A percentile compares a stretch with the other conserved stretches of the same genome.
phyloP scores from a whole-genome alignment of 2,329 filamentous ascomycete genomes.

The Pyricularia pennisetigena region DNA sequence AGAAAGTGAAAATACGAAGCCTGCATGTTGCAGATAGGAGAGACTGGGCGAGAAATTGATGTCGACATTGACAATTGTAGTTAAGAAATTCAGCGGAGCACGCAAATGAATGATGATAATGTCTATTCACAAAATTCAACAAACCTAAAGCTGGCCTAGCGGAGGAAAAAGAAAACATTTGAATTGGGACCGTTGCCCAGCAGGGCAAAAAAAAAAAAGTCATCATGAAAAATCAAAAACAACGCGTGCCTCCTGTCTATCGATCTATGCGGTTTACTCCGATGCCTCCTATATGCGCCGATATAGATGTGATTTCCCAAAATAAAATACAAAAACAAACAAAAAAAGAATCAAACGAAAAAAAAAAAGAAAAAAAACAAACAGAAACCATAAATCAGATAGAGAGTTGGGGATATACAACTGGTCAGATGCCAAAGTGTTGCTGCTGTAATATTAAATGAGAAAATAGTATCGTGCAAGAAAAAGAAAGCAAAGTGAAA shows the following conservation, averaged over 20 bases:
- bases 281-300: neutral
- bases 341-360: neutral
- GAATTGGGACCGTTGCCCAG: neutral
- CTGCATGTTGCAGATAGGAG: neutral
- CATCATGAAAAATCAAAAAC: neutral
- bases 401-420: neutral
- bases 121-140: too few relatives aligned
- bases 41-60: neutral
- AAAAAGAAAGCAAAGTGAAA: neutral
- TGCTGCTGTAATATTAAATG: neutral
- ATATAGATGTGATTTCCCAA: neutral
- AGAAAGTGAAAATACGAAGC: neutral
- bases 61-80: neutral
- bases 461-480: neutral
- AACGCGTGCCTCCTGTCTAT: neutral
- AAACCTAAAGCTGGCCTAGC: too few relatives aligned
- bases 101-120: too few relatives aligned
- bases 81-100: too few relatives aligned
- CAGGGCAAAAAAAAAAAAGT: neutral
- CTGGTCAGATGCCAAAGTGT: neutral
- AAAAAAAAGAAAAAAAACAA: neutral
- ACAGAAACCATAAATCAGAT: neutral
- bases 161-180: neutral
- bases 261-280: neutral
- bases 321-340: too few relatives aligned